Evolutionary conservation across 768 basidiomycete genomes (phyloP).

Genomic region (Pholiota conissans): DNA sequence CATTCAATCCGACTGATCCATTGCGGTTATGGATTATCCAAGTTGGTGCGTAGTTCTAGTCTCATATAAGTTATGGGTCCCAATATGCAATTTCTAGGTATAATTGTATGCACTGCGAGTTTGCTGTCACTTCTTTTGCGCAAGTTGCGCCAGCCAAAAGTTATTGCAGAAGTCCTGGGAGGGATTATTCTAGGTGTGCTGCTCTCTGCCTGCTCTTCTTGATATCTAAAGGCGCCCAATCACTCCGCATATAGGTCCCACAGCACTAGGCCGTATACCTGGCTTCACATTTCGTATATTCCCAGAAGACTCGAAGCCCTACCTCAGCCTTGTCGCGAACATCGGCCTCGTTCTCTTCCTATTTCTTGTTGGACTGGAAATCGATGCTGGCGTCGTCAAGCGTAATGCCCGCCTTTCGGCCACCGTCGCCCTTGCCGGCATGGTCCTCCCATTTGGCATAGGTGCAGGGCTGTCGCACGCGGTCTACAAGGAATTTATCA

Average conservation of each 20-base stretch:
- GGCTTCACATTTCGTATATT: conserved; percentile 88
- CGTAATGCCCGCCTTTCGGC: conserved; percentile 70
- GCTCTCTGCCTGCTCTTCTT: background rate
- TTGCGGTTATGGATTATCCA: conserved; percentile 78
- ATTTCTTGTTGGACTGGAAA: conserved; percentile 92
- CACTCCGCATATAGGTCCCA: conserved; percentile 37
- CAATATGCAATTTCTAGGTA: conserved; percentile 41
- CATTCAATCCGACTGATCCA: conserved; percentile 66
- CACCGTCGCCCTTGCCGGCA: conserved; percentile 78
- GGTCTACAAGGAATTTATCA: conserved; percentile 75
- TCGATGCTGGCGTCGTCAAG: conserved; percentile 77
- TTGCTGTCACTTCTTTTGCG: conserved; percentile 61
- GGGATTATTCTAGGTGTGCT: conserved; percentile 80
- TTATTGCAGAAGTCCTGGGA: conserved; percentile 82
- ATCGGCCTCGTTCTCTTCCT: conserved; percentile 88
- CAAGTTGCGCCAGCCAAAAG: conserved; percentile 83
- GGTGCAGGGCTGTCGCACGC: conserved; percentile 67
- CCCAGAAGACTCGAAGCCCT: conserved; percentile 67
- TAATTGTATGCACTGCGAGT: conserved; percentile 83
- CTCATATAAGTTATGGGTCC: conserved; percentile 2
- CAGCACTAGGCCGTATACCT: conserved; percentile 74
- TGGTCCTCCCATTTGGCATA: conserved; percentile 85
- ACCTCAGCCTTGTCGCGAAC: conserved; percentile 83
- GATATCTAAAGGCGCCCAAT: background rate
- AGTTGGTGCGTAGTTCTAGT: conserved; percentile 52